phyloP scores from a whole-genome alignment of 2,329 filamentous ascomycete genomes.

The Cladosporium sp. region DNA sequence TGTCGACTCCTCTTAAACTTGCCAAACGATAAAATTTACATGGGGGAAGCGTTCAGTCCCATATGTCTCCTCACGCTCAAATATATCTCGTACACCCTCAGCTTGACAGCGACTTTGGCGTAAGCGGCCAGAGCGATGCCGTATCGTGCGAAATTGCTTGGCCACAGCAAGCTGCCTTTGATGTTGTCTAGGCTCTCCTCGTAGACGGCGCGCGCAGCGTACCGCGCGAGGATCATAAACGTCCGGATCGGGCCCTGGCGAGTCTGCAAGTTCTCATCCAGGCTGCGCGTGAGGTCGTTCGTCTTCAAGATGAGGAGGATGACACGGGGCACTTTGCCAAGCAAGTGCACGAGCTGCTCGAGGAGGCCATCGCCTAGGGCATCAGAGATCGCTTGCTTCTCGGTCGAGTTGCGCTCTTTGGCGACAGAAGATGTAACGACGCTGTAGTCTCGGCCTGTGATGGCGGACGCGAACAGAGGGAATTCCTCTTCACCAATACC shows the following conservation, averaged over 20 bases:
- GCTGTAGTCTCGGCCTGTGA: conserved; percentile 85
- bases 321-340: conserved; percentile 83
- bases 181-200: conserved; percentile 53
- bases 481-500: conserved; percentile 86
- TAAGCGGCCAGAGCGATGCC: conserved; percentile 49
- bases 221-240: conserved; percentile 59
- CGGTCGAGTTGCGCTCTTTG: conserved; percentile 59
- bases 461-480: conserved; percentile 89
- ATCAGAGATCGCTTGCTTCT: conserved; percentile 80
- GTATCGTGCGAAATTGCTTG: conserved; percentile 46
- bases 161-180: conserved; percentile 46
- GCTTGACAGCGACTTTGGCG: conserved; percentile 50
- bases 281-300: conserved; percentile 86
- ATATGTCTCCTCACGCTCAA: conserved; percentile 46
- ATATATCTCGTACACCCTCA: conserved; percentile 54
- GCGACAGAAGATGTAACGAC: conserved; percentile 57
- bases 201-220: conserved; percentile 57
- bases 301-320: conserved; percentile 96
- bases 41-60: conserved; percentile 25
- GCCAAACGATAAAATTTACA: not conserved
- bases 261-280: conserved; percentile 86
- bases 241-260: conserved; percentile 55
- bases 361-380: conserved; percentile 84
- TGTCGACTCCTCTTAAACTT: not conserved
- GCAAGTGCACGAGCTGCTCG: conserved; percentile 77